Conservation (phyloP, 352 stramenopile genomes). For the Phytophthora pseudosyringae region DNA sequence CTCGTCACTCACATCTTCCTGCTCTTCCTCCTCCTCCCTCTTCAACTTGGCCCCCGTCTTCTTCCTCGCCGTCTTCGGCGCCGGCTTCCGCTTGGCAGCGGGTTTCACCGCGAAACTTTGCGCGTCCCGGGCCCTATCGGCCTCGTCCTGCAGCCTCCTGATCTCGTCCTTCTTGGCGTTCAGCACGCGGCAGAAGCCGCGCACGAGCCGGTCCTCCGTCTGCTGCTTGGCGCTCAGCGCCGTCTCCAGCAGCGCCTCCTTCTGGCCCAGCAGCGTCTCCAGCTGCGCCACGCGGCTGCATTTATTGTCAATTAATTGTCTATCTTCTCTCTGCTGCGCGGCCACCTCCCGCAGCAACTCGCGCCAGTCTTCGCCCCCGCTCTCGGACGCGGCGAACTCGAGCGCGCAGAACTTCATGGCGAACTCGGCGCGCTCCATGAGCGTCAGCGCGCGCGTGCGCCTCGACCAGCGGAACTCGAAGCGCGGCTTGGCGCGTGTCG, state of each 20-base stretch:
- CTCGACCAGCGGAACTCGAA: constrained; percentile 60
- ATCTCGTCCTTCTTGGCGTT: constrained; percentile 76
- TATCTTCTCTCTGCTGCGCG: constrained; percentile 3
- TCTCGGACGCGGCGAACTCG: constrained; percentile 28
- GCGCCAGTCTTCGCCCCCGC: constrained; percentile 22
- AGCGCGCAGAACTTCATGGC: constrained; percentile 65
- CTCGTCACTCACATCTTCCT: constrained; percentile 27
- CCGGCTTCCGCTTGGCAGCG: constrained; percentile 14
- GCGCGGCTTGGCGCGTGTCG: not conserved
- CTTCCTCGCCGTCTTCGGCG: constrained; percentile 10
- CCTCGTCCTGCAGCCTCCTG: constrained; percentile 42
- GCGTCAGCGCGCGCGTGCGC: constrained; percentile 40
- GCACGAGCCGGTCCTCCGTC: constrained; percentile 48
- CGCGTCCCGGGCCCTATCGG: constrained; percentile 23
- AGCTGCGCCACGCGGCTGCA: constrained; percentile 34
- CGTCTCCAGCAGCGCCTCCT: constrained; percentile 53
- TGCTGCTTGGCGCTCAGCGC: constrained; percentile 52
- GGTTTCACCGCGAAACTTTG: constrained; percentile 1
- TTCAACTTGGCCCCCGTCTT: constrained; percentile 43
- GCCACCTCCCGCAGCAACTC: constrained; percentile 46
- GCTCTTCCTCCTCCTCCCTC: constrained; percentile 18
- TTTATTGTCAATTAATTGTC: constrained; percentile 21
- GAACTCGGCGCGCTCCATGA: constrained; percentile 56
- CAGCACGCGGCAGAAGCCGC: constrained; percentile 56
- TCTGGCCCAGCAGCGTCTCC: constrained; percentile 45